Evolutionary conservation across 352 stramenopile genomes (phyloP).

Genomic region (Pythium pectinolyticum): DNA sequence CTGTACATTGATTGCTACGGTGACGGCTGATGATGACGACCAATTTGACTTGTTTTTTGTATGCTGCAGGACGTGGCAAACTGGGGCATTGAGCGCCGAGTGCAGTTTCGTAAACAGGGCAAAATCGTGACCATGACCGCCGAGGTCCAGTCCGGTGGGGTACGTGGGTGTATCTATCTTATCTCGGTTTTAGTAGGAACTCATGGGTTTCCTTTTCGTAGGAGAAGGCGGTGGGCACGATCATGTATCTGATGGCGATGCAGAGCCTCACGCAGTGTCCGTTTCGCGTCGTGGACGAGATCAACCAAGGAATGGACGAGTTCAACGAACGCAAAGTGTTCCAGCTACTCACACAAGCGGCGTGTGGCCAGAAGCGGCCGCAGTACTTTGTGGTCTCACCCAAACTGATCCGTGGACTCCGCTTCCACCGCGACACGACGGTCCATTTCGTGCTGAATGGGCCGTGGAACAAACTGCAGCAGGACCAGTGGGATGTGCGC

Average conservation of each 20-base stretch:
- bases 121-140: slow-evolving; percentile 85
- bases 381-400: slow-evolving; percentile 91
- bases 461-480: slow-evolving; percentile 76
- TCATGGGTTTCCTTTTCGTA: no score
- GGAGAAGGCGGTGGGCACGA: slow-evolving; percentile 91
- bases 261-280: slow-evolving; percentile 86
- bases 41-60: slow-evolving; percentile 16
- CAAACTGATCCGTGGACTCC: slow-evolving; percentile 84
- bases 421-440: slow-evolving; percentile 86
- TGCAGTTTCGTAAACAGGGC: slow-evolving; percentile 84
- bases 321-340: slow-evolving; percentile 91
- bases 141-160: slow-evolving; percentile 84
- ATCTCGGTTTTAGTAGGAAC: no score
- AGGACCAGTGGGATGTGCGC: no score
- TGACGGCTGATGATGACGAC: no score
- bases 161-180: slow-evolving; percentile 33
- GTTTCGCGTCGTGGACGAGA: slow-evolving; percentile 88
- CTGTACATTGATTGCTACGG: no score
- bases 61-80: slow-evolving; percentile 73
- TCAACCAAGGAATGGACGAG: slow-evolving; percentile 90
- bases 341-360: slow-evolving; percentile 85
- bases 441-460: slow-evolving; percentile 89
- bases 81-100: slow-evolving; percentile 83
- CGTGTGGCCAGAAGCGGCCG: slow-evolving; percentile 80
- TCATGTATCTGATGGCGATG: slow-evolving; percentile 90